Evolutionary conservation across 1,284 basidiomycete genomes (phyloP).

Genomic region (Porogramme epimiltina): DNA sequence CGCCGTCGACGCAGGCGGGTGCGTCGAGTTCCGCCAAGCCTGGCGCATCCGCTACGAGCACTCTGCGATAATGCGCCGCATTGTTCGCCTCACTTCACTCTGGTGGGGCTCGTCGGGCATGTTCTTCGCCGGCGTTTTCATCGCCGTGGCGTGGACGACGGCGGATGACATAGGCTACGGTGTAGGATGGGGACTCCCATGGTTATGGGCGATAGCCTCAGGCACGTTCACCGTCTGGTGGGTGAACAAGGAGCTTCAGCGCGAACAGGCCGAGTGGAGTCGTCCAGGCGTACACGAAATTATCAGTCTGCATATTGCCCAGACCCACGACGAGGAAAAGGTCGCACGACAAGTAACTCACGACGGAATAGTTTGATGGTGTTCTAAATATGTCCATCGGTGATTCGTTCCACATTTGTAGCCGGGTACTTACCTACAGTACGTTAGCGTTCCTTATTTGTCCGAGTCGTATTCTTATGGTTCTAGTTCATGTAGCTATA

Average conservation of each 20-base stretch:
- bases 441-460: too few relatives aligned
- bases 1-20: slow-evolving; percentile 36
- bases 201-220: slow-evolving; percentile 32
- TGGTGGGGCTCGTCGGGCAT: slow-evolving; percentile 31
- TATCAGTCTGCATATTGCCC: slow-evolving; percentile 17
- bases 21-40: slow-evolving; percentile 34
- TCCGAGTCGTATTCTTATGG: too few relatives aligned
- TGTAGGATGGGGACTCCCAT: slow-evolving; percentile 33
- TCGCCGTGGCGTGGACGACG: slow-evolving; percentile 30
- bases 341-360: slow-evolving; percentile 10
- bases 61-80: slow-evolving; percentile 30
- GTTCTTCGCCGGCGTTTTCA: slow-evolving; percentile 26
- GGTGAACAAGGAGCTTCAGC: slow-evolving; percentile 22
- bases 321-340: slow-evolving; percentile 17
- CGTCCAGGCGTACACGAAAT: slow-evolving; percentile 13
- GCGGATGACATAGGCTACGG: slow-evolving; percentile 33
- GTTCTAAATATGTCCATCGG: too few relatives aligned
- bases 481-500: too few relatives aligned
- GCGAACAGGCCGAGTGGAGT: slow-evolving; percentile 27
- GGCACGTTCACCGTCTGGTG: slow-evolving; percentile 22
- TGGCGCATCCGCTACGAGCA: slow-evolving; percentile 36
- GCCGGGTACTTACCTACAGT: too few relatives aligned
- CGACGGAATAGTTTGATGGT: background rate
- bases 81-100: slow-evolving; percentile 29
- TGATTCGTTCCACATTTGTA: too few relatives aligned